phyloP scores from a whole-genome alignment of 2,329 filamentous ascomycete genomes.

The Talaromyces albobiverticillius region DNA sequence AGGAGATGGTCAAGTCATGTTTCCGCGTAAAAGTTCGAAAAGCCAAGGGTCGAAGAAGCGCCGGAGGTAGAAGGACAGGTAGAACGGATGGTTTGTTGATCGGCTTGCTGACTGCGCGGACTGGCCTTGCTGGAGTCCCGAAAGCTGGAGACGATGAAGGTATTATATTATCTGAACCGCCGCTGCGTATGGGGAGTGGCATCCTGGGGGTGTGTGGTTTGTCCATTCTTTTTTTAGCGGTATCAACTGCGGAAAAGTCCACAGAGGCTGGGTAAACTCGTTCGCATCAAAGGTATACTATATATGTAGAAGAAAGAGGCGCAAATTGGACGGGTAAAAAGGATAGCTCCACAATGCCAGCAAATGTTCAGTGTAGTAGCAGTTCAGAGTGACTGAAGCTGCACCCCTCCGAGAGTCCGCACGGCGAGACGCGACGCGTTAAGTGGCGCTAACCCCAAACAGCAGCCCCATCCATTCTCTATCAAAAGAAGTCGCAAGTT shows the following conservation, averaged over 20 bases:
- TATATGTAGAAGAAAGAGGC: too few relatives aligned
- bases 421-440: neutral
- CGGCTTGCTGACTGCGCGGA: slow-evolving; percentile 36
- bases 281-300: neutral
- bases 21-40: slow-evolving; percentile 98
- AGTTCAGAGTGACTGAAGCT: too few relatives aligned
- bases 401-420: too few relatives aligned
- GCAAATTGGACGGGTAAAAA: too few relatives aligned
- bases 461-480: too few relatives aligned
- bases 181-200: slow-evolving; percentile 22
- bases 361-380: too few relatives aligned
- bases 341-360: too few relatives aligned
- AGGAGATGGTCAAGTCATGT: slow-evolving; percentile 88
- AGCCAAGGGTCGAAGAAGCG: slow-evolving; percentile 82
- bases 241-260: slow-evolving; percentile 3
- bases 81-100: slow-evolving; percentile 57
- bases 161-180: slow-evolving; percentile 53
- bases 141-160: slow-evolving; percentile 90
- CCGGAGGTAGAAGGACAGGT: slow-evolving; percentile 82
- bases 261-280: neutral
- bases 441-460: too few relatives aligned
- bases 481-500: too few relatives aligned
- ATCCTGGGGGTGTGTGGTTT: slow-evolving; percentile 22
- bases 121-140: slow-evolving; percentile 77
- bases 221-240: slow-evolving; percentile 21